phyloP scores from a whole-genome alignment of 192 early-diverging fungal species.

The Linnemannia schmuckeri region DNA sequence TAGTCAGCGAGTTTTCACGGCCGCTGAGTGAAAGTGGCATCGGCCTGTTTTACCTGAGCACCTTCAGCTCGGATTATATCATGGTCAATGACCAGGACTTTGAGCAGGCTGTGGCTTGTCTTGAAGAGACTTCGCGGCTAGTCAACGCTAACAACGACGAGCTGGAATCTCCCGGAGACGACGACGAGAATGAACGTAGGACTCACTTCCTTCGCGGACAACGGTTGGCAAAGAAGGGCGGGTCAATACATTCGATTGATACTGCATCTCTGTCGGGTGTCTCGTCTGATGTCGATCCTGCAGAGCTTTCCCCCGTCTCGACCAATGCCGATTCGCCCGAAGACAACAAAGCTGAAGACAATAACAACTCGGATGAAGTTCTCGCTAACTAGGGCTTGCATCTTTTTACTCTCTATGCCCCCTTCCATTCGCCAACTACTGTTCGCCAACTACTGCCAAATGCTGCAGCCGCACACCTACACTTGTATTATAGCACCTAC shows the following conservation, averaged over 20 bases:
- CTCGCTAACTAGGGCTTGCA: not conserved
- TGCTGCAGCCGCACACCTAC: too few species aligned
- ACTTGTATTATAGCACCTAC: not conserved
- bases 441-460: too few species aligned
- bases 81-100: conserved; percentile 54
- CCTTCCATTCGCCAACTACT: too few species aligned
- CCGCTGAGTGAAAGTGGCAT: conserved; percentile 36
- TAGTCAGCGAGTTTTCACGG: conserved; percentile 33
- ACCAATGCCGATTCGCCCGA: conserved; percentile 14
- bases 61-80: conserved; percentile 51
- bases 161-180: not conserved
- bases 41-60: conserved; percentile 48
- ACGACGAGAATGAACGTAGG: not conserved
- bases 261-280: conserved; percentile 22
- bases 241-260: conserved; percentile 31
- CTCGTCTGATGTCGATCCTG: conserved; percentile 18
- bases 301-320: conserved; percentile 29
- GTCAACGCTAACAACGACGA: not conserved
- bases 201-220: not conserved
- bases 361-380: not conserved
- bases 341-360: conserved; percentile 1
- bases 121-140: conserved; percentile 24
- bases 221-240: not conserved
- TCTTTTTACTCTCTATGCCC: not conserved
- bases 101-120: conserved; percentile 29